Conservation (phyloP, 2,329 filamentous ascomycete genomes). For the Fusarium stilboides region DNA sequence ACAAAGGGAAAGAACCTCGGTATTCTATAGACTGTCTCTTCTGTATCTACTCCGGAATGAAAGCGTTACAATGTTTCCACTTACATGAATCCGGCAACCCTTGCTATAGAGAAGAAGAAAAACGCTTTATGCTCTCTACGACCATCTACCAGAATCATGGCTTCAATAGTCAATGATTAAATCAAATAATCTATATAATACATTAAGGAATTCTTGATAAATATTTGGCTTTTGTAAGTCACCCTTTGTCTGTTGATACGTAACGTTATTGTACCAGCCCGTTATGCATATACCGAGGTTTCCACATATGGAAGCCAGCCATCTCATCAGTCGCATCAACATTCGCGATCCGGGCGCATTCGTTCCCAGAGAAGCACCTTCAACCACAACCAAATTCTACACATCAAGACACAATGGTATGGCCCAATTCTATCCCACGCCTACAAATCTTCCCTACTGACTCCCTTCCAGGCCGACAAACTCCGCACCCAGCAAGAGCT, state of each 20-base stretch:
- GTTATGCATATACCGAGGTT: conserved; percentile 35
- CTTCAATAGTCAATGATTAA: neutral
- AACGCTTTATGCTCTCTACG: neutral
- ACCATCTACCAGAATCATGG: neutral
- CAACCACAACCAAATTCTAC: neutral
- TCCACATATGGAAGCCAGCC: neutral
- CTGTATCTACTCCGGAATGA: neutral
- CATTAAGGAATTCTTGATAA: no score
- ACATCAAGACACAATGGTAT: conserved; percentile 47
- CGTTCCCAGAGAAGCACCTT: neutral
- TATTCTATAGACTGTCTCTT: neutral
- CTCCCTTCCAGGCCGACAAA: conserved; percentile 84
- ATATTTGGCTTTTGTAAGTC: no score
- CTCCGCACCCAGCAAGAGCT: conserved; percentile 98
- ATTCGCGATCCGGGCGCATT: conserved; percentile 14
- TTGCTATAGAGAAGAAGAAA: no score
- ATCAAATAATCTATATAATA: no score
- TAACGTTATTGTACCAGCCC: no score
- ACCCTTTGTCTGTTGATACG: neutral
- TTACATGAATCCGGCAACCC: neutral
- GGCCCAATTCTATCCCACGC: neutral
- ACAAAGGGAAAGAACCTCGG: no score
- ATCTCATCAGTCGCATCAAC: conserved; percentile 28
- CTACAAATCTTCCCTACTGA: conserved; percentile 8
- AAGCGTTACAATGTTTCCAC: neutral